Evolutionary conservation across 2,329 filamentous ascomycete species (phyloP).

Genomic region (Penicillium sp.): DNA sequence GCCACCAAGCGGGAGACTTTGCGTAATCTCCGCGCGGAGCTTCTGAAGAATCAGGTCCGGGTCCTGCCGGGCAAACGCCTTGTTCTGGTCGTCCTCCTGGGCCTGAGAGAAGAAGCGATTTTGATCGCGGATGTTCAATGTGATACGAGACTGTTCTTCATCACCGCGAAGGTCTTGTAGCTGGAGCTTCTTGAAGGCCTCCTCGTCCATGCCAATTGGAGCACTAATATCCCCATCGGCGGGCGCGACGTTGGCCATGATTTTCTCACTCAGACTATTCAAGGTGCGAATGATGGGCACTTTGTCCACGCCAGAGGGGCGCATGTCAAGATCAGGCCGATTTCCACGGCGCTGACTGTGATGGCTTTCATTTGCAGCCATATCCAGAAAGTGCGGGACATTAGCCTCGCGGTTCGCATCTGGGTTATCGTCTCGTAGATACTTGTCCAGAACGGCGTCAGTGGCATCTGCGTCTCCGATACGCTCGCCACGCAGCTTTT

Average conservation of each 20-base stretch:
- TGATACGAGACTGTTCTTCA: conserved; percentile 71
- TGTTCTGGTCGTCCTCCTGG: conserved; percentile 47
- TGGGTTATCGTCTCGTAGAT: conserved; percentile 69
- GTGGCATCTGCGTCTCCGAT: conserved; percentile 72
- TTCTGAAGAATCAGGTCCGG: conserved; percentile 65
- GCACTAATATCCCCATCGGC: conserved; percentile 68
- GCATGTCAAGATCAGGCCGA: conserved; percentile 84
- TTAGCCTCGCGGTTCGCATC: conserved; percentile 54
- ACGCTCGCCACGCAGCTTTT: conserved; percentile 86
- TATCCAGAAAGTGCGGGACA: conserved; percentile 84
- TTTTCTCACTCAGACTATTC: conserved; percentile 88
- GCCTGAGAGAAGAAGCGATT: conserved; percentile 70
- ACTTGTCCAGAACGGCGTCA: conserved; percentile 81
- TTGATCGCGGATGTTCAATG: conserved; percentile 85
- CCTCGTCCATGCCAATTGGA: conserved; percentile 67
- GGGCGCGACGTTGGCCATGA: conserved; percentile 82
- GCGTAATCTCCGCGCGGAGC: conserved; percentile 60
- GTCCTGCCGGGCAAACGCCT: conserved; percentile 66
- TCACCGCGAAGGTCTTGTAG: conserved; percentile 78
- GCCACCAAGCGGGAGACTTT: conserved; percentile 49
- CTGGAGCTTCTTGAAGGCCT: conserved; percentile 70
- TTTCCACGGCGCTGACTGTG: conserved; percentile 86
- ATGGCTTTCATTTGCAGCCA: conserved; percentile 93
- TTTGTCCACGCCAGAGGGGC: conserved; percentile 69
- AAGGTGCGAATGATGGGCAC: conserved; percentile 85